A percentile compares a stretch with the other conserved stretches of the same genome.
Evolutionary conservation across 2,329 filamentous ascomycete genomes (phyloP).

Genomic region (Alternaria consortialis): DNA sequence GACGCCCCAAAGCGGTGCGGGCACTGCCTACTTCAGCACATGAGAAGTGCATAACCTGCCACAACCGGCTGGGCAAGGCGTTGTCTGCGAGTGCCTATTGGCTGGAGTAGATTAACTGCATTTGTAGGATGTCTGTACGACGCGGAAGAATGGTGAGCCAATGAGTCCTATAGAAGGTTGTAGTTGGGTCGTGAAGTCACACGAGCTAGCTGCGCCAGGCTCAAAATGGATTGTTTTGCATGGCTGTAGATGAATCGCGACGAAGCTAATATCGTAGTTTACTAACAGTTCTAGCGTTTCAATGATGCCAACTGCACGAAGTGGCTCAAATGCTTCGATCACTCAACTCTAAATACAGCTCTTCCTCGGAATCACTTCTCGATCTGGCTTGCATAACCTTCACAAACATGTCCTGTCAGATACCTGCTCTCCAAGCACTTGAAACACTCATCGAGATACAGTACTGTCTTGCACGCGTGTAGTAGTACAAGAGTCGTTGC

Average conservation of each 20-base stretch:
- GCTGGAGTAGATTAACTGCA: conserved; percentile 20
- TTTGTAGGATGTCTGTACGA: conserved; percentile 10
- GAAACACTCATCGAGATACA: neutral
- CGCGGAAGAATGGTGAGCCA: conserved; percentile 6
- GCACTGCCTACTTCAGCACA: conserved; percentile 16
- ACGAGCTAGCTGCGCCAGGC: conserved; percentile 1
- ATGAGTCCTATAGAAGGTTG: conserved; percentile 3
- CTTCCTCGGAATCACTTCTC: neutral
- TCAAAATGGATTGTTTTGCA: conserved; percentile 1
- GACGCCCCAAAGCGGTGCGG: conserved; percentile 13
- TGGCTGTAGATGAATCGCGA: neutral
- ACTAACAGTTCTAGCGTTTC: neutral
- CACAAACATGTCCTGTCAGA: neutral
- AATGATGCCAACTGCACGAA: neutral
- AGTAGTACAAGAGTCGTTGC: conserved; percentile 14
- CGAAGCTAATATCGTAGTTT: neutral
- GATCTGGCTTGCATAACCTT: neutral
- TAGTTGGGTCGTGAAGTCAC: conserved; percentile 3
- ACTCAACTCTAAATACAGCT: neutral
- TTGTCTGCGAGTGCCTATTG: conserved; percentile 10
- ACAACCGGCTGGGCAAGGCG: conserved; percentile 18
- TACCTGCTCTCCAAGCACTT: neutral
- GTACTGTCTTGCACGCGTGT: neutral
- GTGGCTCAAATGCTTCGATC: neutral
- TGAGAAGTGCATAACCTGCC: conserved; percentile 10